Evolutionary conservation across 208 protist genomes (phyloP), one percentile per base, ranked within the genome.

Genomic region (Trypanosoma platydactyli): DNA sequence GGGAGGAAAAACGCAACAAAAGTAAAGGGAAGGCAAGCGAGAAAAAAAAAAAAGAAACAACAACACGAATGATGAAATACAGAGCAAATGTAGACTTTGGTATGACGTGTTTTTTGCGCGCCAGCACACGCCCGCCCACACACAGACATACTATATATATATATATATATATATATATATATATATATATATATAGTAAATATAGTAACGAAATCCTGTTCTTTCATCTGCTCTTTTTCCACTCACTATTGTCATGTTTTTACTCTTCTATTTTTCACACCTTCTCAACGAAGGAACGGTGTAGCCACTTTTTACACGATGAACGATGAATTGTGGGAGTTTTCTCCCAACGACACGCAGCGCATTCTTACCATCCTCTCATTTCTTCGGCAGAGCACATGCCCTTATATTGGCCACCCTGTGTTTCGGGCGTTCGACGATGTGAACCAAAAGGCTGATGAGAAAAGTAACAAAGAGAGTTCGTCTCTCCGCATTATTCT

Each of bases 291-390:
- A 38, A 38, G 3, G 5, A 38, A 38, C 33, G 9, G 5, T 11
- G 9, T 38, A 38, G 33, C 9, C 38, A 29, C 5, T 22, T 35
- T 64, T 40, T 5, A 41, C 25, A 5, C 24, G 1, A 66, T 66
- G 60, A 66, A 18, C 60, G 38, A 53, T 25, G 60, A 66, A 41
- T 25, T 66, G 9, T 66, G 60, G 60, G 60, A 66, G 60, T 44
- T 66, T n/a, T n/a, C 60, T 56, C 48, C 35, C 18, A 66, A n/a
- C 33, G 46, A 56, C 0, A 35, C 13, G 18, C 18, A 44, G 49
- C 60, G 49, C 27, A 56, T 46, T 33, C 18, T 48, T 7, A 16
- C 11, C 29, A 48, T 66, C 18, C 60, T 66, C 20, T 66, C 60
- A 4, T 66, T 66, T 29, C 49, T 66, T 45, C 60, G 48, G n/a